Conservation (phyloP, 2,329 filamentous ascomycete genomes). For the Emmonsiellopsis sp. region DNA sequence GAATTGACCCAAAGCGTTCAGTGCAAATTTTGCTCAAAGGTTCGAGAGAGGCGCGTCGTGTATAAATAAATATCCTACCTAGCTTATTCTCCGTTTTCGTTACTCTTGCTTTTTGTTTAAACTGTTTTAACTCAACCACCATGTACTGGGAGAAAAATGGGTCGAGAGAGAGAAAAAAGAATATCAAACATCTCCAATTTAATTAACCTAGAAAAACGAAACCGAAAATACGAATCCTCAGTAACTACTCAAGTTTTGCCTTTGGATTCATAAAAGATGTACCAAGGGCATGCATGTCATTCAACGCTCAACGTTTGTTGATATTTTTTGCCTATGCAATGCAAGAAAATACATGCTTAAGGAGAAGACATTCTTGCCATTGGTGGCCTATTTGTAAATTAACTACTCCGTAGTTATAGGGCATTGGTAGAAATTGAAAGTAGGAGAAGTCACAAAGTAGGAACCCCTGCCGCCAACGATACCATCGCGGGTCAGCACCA, state of each 20-base stretch:
- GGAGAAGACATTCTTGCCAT: too few relatives aligned
- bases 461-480: too few relatives aligned
- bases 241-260: not conserved
- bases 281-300: too few relatives aligned
- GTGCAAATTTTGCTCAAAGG: too few relatives aligned
- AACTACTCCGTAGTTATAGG: not conserved
- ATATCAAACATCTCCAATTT: conserved; percentile 1
- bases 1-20: not conserved
- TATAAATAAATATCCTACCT: conserved; percentile 3
- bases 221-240: not conserved
- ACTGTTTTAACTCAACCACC: not conserved
- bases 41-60: not conserved
- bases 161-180: not conserved
- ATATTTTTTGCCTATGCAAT: too few relatives aligned
- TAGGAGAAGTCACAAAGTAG: too few relatives aligned
- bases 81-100: not conserved
- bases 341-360: too few relatives aligned
- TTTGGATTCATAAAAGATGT: not conserved
- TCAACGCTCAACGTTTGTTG: too few relatives aligned
- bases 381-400: too few relatives aligned
- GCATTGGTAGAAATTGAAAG: too few relatives aligned
- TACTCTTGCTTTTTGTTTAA: not conserved
- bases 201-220: not conserved
- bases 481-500: too few relatives aligned
- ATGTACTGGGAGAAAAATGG: not conserved